Evolutionary conservation across 1,139 yeast genomes (phyloP), one percentile per base, ranked within the genome.

Genomic region (Pichia sp.): DNA sequence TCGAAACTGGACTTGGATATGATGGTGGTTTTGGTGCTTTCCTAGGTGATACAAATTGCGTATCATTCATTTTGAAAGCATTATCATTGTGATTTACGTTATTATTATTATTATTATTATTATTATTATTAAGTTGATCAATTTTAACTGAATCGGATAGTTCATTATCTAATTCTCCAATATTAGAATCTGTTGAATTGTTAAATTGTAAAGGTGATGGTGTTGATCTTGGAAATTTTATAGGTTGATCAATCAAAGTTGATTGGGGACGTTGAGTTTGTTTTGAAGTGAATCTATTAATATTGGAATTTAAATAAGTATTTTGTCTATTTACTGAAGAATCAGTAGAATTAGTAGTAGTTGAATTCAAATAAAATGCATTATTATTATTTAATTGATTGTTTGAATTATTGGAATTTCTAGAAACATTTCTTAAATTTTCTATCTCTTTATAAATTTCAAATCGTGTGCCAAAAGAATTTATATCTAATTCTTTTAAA

Each of bases 401-500:
- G n/a, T 42, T 33, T 4, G 36, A 12, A 26, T 35, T 20, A 38
- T 24, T 30, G 30, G 12, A 9, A 22, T 27, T 30, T 12, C 28
- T 50, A 7, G 59, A 45, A 6, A 58, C 59, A 11, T 67, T 62
- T 50, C 71, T 70, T 54, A 90, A 72, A 38, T 79, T 76, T 62
- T 87, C 95, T 57, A 92, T 90, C 61, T 87, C 96, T 61, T 87
- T 87, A 62, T 81, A 82, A 37, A 94, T 78, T 63, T 90, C 96
- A 65, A 89, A 92, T 50, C 99, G 73, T 1, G 97, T 90, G 24
- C 99, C 99, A 68, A 92, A 92, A 4, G 96, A 86, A 45, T 80
- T 75, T 43, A 92, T 92, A 51, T 90, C 98, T 48, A 92, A 70
- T 63, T 92, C 98, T 61, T 92, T 92, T 58, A 92, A 72, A 58